These are phyloP conservation scores for Scortechinia acanthostroma DNA, from an alignment of 2,329 filamentous ascomycete species.

Conservation along the genomic window DNA sequence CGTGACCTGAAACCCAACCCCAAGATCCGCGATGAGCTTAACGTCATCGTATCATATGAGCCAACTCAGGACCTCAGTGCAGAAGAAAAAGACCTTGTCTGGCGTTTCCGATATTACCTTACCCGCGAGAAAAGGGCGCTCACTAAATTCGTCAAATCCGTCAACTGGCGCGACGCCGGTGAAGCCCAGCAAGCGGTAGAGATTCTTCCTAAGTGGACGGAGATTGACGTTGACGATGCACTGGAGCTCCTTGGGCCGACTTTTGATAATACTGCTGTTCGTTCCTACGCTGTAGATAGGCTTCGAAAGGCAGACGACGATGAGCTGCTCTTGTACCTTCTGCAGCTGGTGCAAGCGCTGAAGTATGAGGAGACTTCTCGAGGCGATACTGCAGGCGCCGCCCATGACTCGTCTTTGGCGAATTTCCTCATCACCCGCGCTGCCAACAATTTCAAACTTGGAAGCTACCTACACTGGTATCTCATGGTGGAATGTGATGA, in stretches of 20 bases:
- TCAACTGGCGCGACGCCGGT: constrained; percentile 81
- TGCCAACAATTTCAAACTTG: constrained; percentile 78
- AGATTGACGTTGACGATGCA: constrained; percentile 94
- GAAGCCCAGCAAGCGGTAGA: constrained; percentile 87
- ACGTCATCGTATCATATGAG: constrained; percentile 83
- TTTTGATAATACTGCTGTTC: constrained; percentile 80
- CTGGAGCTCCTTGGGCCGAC: constrained; percentile 87
- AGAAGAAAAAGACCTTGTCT: constrained; percentile 91
- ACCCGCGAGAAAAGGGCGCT: constrained; percentile 85
- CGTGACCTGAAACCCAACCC: constrained; percentile 93
- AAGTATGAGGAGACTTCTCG: constrained; percentile 79
- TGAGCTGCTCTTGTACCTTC: constrained; percentile 80
- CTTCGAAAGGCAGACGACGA: constrained; percentile 87
- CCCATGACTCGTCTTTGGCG: constrained; percentile 76
- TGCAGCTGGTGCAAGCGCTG: constrained; percentile 90
- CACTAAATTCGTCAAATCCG: constrained; percentile 96
- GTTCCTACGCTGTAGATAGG: constrained; percentile 87
- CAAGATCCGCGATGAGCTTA: constrained; percentile 88
- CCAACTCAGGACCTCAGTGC: constrained; percentile 81
- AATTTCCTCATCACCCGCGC: constrained; percentile 84
- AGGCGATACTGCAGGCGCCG: constrained; percentile 50
- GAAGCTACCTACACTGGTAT: constrained; percentile 97
- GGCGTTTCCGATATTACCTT: constrained; percentile 94
- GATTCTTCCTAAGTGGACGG: constrained; percentile 85
- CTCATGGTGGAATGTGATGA: constrained; percentile 96